Conservation (phyloP, 108 stramenopile species). For the Cyclotella cryptica region DNA sequence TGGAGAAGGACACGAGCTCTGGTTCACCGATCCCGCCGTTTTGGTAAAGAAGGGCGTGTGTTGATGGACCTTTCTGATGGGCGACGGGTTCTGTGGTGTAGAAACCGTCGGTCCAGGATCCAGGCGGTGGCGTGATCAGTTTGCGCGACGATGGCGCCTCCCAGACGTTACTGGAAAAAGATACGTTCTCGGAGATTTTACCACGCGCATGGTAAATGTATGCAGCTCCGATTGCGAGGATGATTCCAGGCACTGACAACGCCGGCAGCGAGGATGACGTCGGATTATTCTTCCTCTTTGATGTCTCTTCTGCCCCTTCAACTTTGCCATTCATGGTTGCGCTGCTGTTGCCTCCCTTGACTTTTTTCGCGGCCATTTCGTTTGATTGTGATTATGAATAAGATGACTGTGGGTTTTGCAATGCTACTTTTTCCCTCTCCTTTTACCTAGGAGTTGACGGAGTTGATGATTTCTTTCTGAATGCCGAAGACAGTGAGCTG, state of each 20-base stretch:
- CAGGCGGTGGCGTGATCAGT: slow-evolving; percentile 21
- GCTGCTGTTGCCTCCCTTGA: not conserved
- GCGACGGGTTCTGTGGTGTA: slow-evolving; percentile 39
- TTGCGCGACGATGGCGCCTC: not conserved
- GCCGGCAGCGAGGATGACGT: not conserved
- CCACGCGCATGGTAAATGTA: slow-evolving; percentile 1
- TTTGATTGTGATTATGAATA: not conserved
- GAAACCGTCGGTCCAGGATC: slow-evolving; percentile 46
- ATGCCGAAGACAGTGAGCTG: too few species aligned
- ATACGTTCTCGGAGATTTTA: too few species aligned
- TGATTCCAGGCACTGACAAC: slow-evolving; percentile 1
- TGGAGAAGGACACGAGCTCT: slow-evolving; percentile 26
- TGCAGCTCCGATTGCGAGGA: slow-evolving; percentile 4
- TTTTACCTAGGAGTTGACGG: not conserved
- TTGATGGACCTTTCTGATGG: slow-evolving; percentile 36
- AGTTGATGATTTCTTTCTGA: too few species aligned
- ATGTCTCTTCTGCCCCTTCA: not conserved
- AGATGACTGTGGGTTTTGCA: not conserved
- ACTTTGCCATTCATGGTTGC: not conserved
- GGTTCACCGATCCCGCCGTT: slow-evolving; percentile 49
- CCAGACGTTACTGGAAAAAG: too few species aligned
- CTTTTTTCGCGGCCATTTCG: not conserved
- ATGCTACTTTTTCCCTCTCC: not conserved
- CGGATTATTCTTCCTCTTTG: not conserved
- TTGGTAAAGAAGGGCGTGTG: slow-evolving; percentile 41